Evolutionary conservation across 257 asterid genomes (phyloP), one percentile per base, ranked within the genome.

Genomic region (Nicotiana sylvestris): DNA sequence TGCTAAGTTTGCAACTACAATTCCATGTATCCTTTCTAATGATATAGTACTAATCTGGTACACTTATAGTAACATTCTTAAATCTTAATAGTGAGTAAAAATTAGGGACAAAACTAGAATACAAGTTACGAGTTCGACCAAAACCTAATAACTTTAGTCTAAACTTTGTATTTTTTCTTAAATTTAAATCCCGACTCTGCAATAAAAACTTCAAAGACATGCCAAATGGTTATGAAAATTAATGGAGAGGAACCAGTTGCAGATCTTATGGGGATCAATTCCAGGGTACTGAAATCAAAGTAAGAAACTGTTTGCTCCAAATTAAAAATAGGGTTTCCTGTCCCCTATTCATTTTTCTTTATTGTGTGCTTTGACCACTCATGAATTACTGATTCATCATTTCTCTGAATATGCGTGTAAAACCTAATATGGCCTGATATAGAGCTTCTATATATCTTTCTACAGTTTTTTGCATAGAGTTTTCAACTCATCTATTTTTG

Each of bases 191-290:
- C 6, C 1, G 39, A 6, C 39, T 4, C 6, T 4, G 4, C 35
- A 30, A 32, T 32, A 2, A 2, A 1, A 0, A 35, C 4, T 35
- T 53, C 21, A 21, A 12, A 53, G 10, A 12, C 58, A 12, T 12
- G 2, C 18, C 58, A 53, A 53, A 15, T 53, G 17, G 58, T 35
- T 4, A 0, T 35, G 39, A 35, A 5, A 12, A 51, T 12, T 51
- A 51, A 51, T 0, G 13, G 2, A 10, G 18, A 15, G 77, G 43
- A 69, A 21, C 51, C 27, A 46, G 43, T 15, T 49, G 79, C 25
- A 46, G 79, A 49, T 74, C 29, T 74, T 49, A 49, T 49, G 61
- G 62, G 57, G 62, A 74, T 74, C 62, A 74, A 46, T 74, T 53
- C 25, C 57, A 30, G 62, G 25, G 62, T 6, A 61, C 62, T 49